Percentiles rank a stretch among this genome's conserved stretches.
phyloP scores from a whole-genome alignment of 2,329 filamentous ascomycete species.

The Fusarium bulbicola region DNA sequence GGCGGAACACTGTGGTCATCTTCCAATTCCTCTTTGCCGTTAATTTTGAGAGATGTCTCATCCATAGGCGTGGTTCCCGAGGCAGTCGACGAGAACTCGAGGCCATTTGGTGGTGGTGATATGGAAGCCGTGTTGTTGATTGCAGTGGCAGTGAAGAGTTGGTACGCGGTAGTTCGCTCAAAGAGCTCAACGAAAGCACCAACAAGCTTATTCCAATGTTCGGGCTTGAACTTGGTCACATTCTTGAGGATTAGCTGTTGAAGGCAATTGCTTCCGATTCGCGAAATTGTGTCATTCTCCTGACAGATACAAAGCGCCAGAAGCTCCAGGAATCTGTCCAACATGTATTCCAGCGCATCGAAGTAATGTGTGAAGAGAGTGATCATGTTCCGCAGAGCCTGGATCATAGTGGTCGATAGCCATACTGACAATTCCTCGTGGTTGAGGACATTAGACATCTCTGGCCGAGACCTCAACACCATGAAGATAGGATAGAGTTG shows the following conservation, averaged over 20 bases:
- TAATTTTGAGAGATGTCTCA: slow-evolving; percentile 69
- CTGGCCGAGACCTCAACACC: slow-evolving; percentile 93
- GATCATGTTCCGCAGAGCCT: slow-evolving; percentile 97
- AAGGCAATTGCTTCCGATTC: slow-evolving; percentile 97
- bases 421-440: slow-evolving; percentile 98
- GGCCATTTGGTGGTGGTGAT: slow-evolving; percentile 61
- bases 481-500: slow-evolving; percentile 98
- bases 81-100: slow-evolving; percentile 58
- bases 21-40: slow-evolving; percentile 59
- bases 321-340: slow-evolving; percentile 95
- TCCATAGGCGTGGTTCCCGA: slow-evolving; percentile 54
- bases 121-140: slow-evolving; percentile 63
- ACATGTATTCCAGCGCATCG: slow-evolving; percentile 94
- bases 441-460: slow-evolving; percentile 94
- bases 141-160: slow-evolving; percentile 87
- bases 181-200: slow-evolving; percentile 96
- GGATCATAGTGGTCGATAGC: slow-evolving; percentile 99
- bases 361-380: slow-evolving; percentile 99
- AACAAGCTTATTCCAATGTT: slow-evolving; percentile 95
- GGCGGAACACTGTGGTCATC: slow-evolving; percentile 46
- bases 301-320: slow-evolving; percentile 97
- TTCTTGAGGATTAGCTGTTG: slow-evolving; percentile 98
- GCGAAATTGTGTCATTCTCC: slow-evolving; percentile 97
- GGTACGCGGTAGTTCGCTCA: slow-evolving; percentile 90
- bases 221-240: slow-evolving; percentile 85